Evolutionary conservation across 768 basidiomycete species (phyloP).

Genomic region (Suillus subaureus): DNA sequence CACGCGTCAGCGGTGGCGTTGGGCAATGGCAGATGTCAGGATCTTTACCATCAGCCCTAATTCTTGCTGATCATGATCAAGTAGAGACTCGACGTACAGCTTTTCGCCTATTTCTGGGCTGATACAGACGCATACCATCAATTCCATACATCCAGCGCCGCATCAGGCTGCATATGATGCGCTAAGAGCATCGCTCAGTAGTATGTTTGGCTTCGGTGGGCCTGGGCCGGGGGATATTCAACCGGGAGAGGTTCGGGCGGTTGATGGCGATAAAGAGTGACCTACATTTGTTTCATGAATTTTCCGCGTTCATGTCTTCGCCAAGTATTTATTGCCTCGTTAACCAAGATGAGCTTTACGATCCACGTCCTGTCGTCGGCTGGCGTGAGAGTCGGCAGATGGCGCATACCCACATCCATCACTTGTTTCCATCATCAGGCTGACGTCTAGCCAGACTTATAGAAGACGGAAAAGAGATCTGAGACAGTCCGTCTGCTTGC

Average conservation of each 20-base stretch:
- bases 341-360: neutral
- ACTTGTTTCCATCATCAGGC: neutral
- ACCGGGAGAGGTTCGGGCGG: slow-evolving; percentile 17
- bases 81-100: slow-evolving; percentile 69
- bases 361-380: neutral
- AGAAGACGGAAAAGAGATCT: neutral
- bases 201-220: slow-evolving; percentile 24
- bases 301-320: neutral
- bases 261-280: slow-evolving; percentile 6
- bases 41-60: slow-evolving; percentile 3
- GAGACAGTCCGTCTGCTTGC: neutral
- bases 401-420: neutral
- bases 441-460: neutral
- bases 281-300: neutral
- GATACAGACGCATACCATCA: slow-evolving; percentile 63
- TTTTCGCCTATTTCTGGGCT: slow-evolving; percentile 71
- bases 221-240: slow-evolving; percentile 17
- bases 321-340: neutral
- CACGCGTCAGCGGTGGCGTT: slow-evolving; percentile 60
- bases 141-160: slow-evolving; percentile 80
- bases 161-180: slow-evolving; percentile 71
- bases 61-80: neutral
- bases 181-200: slow-evolving; percentile 40
- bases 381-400: neutral
- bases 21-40: slow-evolving; percentile 80